phyloP scores from a whole-genome alignment of 2,329 filamentous ascomycete species.

The Calonectria fujianensis region DNA sequence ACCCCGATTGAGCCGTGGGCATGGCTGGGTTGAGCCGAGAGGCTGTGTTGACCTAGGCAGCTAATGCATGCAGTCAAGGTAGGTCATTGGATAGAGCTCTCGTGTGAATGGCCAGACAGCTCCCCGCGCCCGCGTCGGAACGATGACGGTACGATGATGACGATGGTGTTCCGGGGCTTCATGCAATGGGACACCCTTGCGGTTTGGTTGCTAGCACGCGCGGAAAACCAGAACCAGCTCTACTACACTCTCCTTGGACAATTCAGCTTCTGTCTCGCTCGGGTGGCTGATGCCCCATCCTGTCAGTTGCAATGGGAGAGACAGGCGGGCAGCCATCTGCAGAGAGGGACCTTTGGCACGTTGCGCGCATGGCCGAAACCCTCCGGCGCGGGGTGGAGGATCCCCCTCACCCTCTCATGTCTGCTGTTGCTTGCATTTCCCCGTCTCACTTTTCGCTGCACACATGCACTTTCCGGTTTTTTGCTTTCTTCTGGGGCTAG shows the following conservation, averaged over 20 bases:
- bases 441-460: conserved; percentile 16
- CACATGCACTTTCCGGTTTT: conserved; percentile 10
- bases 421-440: conserved; percentile 20
- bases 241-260: background rate
- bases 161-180: conserved; percentile 21
- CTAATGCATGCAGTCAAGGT: conserved; percentile 37
- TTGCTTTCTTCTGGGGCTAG: conserved; percentile 15
- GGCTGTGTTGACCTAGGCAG: conserved; percentile 18
- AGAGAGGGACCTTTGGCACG: conserved; percentile 26
- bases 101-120: conserved; percentile 30
- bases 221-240: conserved; percentile 26
- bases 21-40: conserved; percentile 12
- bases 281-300: conserved; percentile 6
- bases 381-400: conserved; percentile 23
- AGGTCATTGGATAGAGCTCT: conserved; percentile 29
- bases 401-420: conserved; percentile 3
- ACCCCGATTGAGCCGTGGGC: conserved; percentile 13
- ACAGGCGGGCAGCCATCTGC: conserved; percentile 30
- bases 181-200: conserved; percentile 5
- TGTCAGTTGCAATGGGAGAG: conserved; percentile 2
- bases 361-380: conserved; percentile 32
- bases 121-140: conserved; percentile 34
- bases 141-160: conserved; percentile 34
- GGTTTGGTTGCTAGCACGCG: conserved; percentile 23
- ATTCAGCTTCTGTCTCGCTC: conserved; percentile 6